Base-by-base conservation (phyloP, 768 basidiomycete species). In the Pulveroboletus sp. region DNA sequence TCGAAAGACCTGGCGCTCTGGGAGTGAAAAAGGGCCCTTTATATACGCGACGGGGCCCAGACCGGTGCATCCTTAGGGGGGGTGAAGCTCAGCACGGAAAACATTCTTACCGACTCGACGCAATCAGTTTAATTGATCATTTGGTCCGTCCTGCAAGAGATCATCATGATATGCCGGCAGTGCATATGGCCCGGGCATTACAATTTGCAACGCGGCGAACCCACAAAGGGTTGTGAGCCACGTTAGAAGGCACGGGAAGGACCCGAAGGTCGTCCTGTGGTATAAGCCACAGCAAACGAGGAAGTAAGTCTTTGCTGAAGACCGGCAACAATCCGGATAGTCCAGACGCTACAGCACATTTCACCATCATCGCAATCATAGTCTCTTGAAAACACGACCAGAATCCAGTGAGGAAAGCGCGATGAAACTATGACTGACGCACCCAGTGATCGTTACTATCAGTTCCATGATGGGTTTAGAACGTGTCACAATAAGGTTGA, bases 131-230 rank as follows among this genome's bases (percentile, higher is more conserved):
- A 7, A 37, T 39, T 20, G 59, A 52, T 48, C 22, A 40, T 50
- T 59, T 9, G 19, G 37, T 39, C 65, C 62, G 50, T 59, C 64
- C 57, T 56, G 55, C 56, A 37, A 39, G 31, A 24, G 37, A 44
- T 35, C 36, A 30, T 13, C 29, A 42, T 20, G 45, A 45, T 42
- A 43, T 19, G 42, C 29, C 12, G 29, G 22, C 7, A 50, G 52
- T 27, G 31, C 36, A 26, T 19, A 27, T 35, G 27, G 36, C 30
- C 24, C 44, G 30, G 19, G 16, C 13, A 35, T n/a, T n/a, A n/a
- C n/a, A n/a, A n/a, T n/a, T 49, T 19, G 30, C 31, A 38, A 22
- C 32, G 30, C 3, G n/a, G 23, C 14, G 16, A 29, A 0, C 31
- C 46, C 31, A 14, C 30, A 16, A 38, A 34, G 6, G 39, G 14